phyloP scores from a whole-genome alignment of 2,329 filamentous ascomycete genomes.

The Tolypocladium ophioglossoides region DNA sequence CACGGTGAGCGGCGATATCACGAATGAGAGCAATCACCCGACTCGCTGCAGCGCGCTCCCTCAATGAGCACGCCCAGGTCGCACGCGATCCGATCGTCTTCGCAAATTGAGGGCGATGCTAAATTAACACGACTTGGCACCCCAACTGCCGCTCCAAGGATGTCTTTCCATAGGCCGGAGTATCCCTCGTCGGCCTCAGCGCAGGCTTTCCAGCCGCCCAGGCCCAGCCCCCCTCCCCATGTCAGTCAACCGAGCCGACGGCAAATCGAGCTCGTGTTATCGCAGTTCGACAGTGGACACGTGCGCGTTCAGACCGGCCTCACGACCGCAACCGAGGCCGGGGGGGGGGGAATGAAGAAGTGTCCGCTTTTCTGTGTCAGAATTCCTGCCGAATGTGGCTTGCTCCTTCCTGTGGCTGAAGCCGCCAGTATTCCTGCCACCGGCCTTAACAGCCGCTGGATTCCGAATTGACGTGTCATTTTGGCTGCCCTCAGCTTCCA shows the following conservation, averaged over 20 bases:
- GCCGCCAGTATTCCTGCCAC: no score
- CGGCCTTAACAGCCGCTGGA: no score
- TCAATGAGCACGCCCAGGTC: neutral
- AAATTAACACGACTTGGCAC: no score
- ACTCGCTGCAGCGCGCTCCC: neutral
- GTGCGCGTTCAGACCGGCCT: conserved; percentile 3
- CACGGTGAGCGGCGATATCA: neutral
- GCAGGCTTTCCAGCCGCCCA: neutral
- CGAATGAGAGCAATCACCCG: neutral
- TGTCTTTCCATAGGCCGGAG: no score
- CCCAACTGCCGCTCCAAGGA: neutral
- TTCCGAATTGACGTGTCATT: no score
- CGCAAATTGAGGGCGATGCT: no score
- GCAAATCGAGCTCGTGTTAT: neutral
- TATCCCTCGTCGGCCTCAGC: neutral
- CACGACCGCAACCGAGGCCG: neutral
- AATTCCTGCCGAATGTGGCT: no score
- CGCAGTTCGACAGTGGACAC: conserved; percentile 1
- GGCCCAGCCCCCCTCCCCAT: neutral
- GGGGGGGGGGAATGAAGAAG: no score
- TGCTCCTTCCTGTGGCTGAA: no score
- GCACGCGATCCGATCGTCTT: neutral
- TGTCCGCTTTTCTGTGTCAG: no score
- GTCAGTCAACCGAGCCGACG: neutral
- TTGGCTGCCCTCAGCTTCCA: no score